Evolutionary conservation across 2,329 filamentous ascomycete species (phyloP).

Genomic region (Cladophialophora chaetospira): DNA sequence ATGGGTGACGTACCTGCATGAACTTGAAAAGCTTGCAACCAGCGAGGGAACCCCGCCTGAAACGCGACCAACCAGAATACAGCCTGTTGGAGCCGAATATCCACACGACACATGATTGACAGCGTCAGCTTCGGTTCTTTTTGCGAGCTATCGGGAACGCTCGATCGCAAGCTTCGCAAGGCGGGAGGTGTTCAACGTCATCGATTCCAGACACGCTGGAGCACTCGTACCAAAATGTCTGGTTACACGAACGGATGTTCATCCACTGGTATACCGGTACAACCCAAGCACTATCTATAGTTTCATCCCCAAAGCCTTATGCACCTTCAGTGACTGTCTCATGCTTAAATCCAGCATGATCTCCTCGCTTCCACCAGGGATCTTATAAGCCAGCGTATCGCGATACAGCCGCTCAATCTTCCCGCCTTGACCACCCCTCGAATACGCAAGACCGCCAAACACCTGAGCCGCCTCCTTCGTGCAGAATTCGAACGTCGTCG

Average conservation of each 20-base stretch:
- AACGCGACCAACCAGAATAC: constrained; percentile 2
- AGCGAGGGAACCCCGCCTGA: constrained; percentile 2
- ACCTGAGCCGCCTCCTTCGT: constrained; percentile 96
- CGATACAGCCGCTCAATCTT: constrained; percentile 95
- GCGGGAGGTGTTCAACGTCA: no score
- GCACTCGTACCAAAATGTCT: background rate
- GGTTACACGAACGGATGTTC: no score
- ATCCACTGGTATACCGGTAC: no score
- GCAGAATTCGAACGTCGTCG: constrained; percentile 95
- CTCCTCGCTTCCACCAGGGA: constrained; percentile 94
- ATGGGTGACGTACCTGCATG: constrained; percentile 19
- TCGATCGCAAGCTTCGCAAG: no score
- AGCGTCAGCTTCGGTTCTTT: background rate
- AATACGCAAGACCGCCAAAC: constrained; percentile 92
- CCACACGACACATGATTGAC: background rate
- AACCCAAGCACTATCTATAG: constrained; percentile 55
- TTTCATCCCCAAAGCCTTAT: constrained; percentile 94
- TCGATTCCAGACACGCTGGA: no score
- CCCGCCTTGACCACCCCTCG: constrained; percentile 86
- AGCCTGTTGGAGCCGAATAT: background rate
- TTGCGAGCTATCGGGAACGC: no score
- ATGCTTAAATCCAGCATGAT: constrained; percentile 99
- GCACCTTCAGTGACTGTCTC: constrained; percentile 83
- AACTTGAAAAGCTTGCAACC: constrained; percentile 1
- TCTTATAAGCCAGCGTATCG: constrained; percentile 93